Base-by-base conservation (phyloP, 2,329 filamentous ascomycete genomes). In the Aspergillus udagawae region DNA sequence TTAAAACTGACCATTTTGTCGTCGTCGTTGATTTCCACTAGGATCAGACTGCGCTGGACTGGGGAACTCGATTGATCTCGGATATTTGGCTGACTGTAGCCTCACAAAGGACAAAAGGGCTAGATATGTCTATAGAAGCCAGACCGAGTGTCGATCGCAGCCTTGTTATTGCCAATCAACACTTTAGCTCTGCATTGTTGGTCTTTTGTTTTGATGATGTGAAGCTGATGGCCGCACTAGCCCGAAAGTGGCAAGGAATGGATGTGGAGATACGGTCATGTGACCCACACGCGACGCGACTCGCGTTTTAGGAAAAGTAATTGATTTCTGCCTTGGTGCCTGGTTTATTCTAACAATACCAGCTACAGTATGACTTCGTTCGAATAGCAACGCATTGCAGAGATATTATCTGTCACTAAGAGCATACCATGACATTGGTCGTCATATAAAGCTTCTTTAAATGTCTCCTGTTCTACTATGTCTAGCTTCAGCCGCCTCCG, bases 271-370 rank as follows among this genome's bases (percentile, higher is more conserved):
- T 55, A 21, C 0, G 0, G 9, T 48, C 64, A 65, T 54, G 60
- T 65, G 63, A 54, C 35, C 29, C 27, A 50, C 61, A 56, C 65
- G 65, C 38, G n/a, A 8, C 10, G 10, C 3, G 20, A 49, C 10
- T 5, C 62, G 65, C 65, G 65, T 67, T 66, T 66, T 61, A 56
- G 65, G 65, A 63, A 63, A 48, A 60, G 51, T 61, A 58, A 66
- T 64, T 61, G 52, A 50, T 44, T 55, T n/a, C 17, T 44, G 41
- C 41, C n/a, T 44, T 14, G 5, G 2, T 35, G 32, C 32, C 14
- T 35, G 10, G 29, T 29, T 27, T 25, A 25, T 25, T 28, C 27
- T 9, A 8, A 29, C 28, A 29, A 4, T 29, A 10, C 4, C 29
- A 35, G 32, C 14, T 17, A 14, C 17, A 29, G 28, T 35, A 35